Evolutionary conservation across 2,329 filamentous ascomycete genomes (phyloP).

Genomic region (Talaromyces verruculosus): DNA sequence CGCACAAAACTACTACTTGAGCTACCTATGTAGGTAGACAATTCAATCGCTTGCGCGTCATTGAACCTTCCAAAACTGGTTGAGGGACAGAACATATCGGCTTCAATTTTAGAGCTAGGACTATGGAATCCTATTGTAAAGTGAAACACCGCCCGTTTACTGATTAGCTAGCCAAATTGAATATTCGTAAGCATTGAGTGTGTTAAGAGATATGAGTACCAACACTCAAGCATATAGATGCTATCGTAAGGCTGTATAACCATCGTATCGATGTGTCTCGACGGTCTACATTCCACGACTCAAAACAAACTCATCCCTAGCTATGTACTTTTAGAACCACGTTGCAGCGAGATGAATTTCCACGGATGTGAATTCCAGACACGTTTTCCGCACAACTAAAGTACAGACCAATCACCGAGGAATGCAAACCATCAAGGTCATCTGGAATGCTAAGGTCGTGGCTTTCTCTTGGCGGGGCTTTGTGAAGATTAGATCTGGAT

Average conservation of each 20-base stretch:
- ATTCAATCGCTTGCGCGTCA: background rate
- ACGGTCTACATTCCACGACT: background rate
- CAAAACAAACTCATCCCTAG: background rate
- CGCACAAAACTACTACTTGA: background rate
- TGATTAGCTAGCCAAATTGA: background rate
- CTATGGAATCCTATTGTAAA: background rate
- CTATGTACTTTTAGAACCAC: background rate
- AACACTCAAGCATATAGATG: background rate
- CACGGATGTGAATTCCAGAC: background rate
- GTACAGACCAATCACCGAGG: background rate
- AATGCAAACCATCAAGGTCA: background rate
- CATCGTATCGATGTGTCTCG: background rate
- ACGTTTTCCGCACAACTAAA: background rate
- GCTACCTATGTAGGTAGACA: background rate
- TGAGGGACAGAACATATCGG: background rate
- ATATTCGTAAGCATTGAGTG: background rate
- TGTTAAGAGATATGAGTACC: background rate
- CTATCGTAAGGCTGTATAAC: background rate
- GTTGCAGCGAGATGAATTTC: background rate
- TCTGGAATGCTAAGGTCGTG: conserved; percentile 5
- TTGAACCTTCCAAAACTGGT: background rate
- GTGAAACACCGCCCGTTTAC: background rate
- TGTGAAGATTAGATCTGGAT: background rate
- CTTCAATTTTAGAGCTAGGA: background rate
- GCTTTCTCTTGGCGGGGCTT: conserved; percentile 5